Evolutionary conservation across 176 grass and related monocot species (phyloP).

Genomic region (Hyparrhenia diplandra): DNA sequence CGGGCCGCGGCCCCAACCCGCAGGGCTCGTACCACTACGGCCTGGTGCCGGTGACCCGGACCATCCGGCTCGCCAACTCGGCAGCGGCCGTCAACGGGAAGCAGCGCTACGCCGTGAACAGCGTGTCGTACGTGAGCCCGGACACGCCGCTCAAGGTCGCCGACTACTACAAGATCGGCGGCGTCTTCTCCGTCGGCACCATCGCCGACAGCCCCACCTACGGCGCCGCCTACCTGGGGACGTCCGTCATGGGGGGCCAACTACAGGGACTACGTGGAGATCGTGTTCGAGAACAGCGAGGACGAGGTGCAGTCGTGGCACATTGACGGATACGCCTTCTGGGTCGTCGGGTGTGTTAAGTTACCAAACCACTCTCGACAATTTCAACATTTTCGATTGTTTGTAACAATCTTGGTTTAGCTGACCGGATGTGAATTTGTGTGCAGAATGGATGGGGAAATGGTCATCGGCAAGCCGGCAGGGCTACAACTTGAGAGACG

Average conservation of each 20-base stretch:
- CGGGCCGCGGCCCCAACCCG: constrained; percentile 80
- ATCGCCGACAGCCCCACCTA: constrained; percentile 45
- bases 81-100: constrained; percentile 65
- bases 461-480: constrained; percentile 76
- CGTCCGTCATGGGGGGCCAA: constrained; percentile 71
- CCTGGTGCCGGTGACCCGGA: constrained; percentile 43
- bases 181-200: constrained; percentile 62
- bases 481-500: constrained; percentile 75
- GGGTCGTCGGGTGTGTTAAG: constrained; percentile 74
- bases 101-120: constrained; percentile 83
- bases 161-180: constrained; percentile 87
- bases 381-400: background rate
- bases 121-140: constrained; percentile 53
- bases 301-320: constrained; percentile 85
- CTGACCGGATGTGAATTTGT: background rate
- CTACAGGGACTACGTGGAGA: constrained; percentile 77
- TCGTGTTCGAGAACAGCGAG: constrained; percentile 82
- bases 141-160: constrained; percentile 91
- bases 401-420: background rate
- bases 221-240: constrained; percentile 51
- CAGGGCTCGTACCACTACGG: constrained; percentile 98
- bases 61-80: constrained; percentile 79
- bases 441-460: constrained; percentile 79
- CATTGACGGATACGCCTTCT: constrained; percentile 83
- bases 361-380: background rate